A percentile compares a stretch with the other conserved stretches of the same genome.
These are phyloP conservation scores for Aspergillus brunneoviolaceus DNA, from an alignment of 2,329 filamentous ascomycete species.

Conservation along the genomic window DNA sequence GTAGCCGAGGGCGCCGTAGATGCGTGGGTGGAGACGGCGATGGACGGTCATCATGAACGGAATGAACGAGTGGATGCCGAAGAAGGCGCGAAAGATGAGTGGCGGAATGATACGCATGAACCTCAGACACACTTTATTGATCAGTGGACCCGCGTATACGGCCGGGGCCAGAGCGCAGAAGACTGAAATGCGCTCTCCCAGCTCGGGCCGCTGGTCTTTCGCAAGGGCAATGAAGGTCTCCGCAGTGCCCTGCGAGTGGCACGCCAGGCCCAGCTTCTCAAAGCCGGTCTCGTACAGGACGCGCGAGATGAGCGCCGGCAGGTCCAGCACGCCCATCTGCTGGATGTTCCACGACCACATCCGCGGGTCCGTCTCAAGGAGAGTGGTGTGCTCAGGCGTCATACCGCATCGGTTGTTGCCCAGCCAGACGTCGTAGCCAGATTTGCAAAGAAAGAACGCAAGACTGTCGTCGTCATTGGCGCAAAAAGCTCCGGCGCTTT, in stretches of 20 bases:
- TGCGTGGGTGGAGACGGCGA: slow-evolving; percentile 57
- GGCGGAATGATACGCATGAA: slow-evolving; percentile 83
- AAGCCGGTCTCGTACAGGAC: slow-evolving; percentile 83
- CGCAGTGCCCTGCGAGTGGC: slow-evolving; percentile 89
- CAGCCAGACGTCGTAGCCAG: slow-evolving; percentile 92
- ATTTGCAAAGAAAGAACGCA: slow-evolving; percentile 88
- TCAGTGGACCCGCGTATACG: slow-evolving; percentile 81
- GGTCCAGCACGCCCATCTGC: slow-evolving; percentile 87
- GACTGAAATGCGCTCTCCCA: slow-evolving; percentile 78
- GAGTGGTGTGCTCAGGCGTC: slow-evolving; percentile 69
- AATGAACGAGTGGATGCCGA: slow-evolving; percentile 91
- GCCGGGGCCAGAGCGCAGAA: slow-evolving; percentile 91
- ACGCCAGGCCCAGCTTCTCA: slow-evolving; percentile 75
- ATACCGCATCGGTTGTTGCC: slow-evolving; percentile 93
- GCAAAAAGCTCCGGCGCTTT: slow-evolving; percentile 85
- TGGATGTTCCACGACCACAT: slow-evolving; percentile 98
- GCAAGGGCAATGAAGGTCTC: slow-evolving; percentile 84
- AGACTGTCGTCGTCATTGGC: slow-evolving; percentile 86
- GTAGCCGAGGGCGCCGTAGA: slow-evolving; percentile 84
- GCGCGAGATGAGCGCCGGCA: slow-evolving; percentile 75
- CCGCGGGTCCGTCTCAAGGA: slow-evolving; percentile 73
- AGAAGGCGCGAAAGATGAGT: slow-evolving; percentile 72
- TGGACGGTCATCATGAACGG: slow-evolving; percentile 91
- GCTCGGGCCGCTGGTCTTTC: slow-evolving; percentile 82
- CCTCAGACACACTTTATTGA: slow-evolving; percentile 85